Evolutionary conservation across 2,329 filamentous ascomycete genomes (phyloP), one percentile per base, ranked within the genome.

Genomic region (Cadophora sp.): DNA sequence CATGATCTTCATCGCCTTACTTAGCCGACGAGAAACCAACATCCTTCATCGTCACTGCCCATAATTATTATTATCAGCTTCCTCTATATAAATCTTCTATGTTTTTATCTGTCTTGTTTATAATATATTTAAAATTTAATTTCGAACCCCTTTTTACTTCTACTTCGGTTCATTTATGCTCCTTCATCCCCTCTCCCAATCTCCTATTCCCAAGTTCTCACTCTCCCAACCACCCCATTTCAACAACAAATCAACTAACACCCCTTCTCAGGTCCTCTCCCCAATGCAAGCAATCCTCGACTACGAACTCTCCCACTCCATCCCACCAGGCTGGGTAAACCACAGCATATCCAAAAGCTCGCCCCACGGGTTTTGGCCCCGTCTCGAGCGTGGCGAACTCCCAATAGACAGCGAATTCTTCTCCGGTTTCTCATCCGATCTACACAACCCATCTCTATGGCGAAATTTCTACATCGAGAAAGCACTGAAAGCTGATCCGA

Each of bases 281-380:
- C 96, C 96, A 11, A 94, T 99, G 76, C 93, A 97, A 81, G 89
- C 92, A 1, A 98, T 99, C 74, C 84, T 97, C 65, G 91, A 97
- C 80, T 97, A 97, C 78, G 96, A 98, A 78, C 81, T 89, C 63
- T 82, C 85, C 68, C 83, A 92, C 65, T 84, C 85, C 48, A 95
- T 98, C 59, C 95, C 94, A 0, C 84, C 89, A 3, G 95, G 94
- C 76, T 98, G 94, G 90, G 85, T 98, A 74, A 98, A 98, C 82
- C 90, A 91, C 80, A 91, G 91, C 73, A 96, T 98, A 76, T 93
- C 93, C 62, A 86, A 87, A 73, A 89, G 91, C 2, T 87, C 90
- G 0, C 94, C 93, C 1, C 81, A 89, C 71, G 96, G 96, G 48
- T 90, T 88, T 76, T 98, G 95, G 95, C 94, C 97, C 76, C 87